Conservation (phyloP, 1,284 basidiomycete species). For the Neonothopanus nambi region DNA sequence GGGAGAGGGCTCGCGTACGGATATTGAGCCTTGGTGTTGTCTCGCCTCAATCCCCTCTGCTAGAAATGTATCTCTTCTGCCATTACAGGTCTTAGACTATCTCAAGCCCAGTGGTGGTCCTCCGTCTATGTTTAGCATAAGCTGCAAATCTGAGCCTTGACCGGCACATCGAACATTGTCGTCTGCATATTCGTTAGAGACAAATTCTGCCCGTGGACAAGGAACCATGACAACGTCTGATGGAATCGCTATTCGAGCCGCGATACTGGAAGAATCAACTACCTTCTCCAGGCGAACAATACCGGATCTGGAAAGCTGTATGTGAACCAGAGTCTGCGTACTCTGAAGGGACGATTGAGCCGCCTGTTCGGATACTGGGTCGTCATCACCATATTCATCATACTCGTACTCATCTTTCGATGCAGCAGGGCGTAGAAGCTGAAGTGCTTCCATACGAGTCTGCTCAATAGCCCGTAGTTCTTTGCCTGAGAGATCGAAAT, state of each 20-base stretch:
- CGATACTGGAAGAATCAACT: constrained; percentile 65
- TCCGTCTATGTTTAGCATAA: constrained; percentile 72
- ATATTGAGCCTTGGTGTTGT: constrained; percentile 25
- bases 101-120: constrained; percentile 78
- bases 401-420: constrained; percentile 51
- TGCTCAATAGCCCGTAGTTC: constrained; percentile 70
- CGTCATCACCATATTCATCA: constrained; percentile 56
- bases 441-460: constrained; percentile 50
- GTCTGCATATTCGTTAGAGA: constrained; percentile 41
- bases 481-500: constrained; percentile 57
- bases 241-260: constrained; percentile 64
- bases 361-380: constrained; percentile 47
- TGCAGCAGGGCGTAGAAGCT: constrained; percentile 41
- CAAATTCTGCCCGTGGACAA: constrained; percentile 78
- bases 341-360: constrained; percentile 29
- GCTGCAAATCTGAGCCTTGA: constrained; percentile 59
- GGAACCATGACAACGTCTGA: constrained; percentile 77
- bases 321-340: constrained; percentile 57
- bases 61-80: constrained; percentile 63
- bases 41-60: constrained; percentile 83
- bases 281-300: constrained; percentile 73
- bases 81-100: constrained; percentile 72
- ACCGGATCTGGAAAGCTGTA: constrained; percentile 72
- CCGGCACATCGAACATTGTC: constrained; percentile 72
- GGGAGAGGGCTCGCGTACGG: no score